A percentile compares a stretch with the other conserved stretches of the same genome.
Evolutionary conservation across 176 grass and related monocot genomes (phyloP).

Genomic region (Guadua angustifolia): DNA sequence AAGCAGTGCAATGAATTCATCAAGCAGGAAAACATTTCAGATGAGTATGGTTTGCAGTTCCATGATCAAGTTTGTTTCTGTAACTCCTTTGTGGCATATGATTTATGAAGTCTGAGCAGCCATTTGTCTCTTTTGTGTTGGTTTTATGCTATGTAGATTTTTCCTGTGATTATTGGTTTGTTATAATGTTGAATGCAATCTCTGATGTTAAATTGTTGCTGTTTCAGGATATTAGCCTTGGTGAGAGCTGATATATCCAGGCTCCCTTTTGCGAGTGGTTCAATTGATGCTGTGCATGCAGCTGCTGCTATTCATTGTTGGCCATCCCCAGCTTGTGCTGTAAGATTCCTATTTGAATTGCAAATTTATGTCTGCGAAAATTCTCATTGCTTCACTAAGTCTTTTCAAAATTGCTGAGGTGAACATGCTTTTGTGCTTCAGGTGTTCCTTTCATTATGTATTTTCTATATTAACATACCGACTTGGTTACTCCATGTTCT

Average conservation of each 20-base stretch:
- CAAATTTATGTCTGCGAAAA: slow-evolving; percentile 4
- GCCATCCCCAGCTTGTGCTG: slow-evolving; percentile 86
- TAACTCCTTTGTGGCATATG: background rate
- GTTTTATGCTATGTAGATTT: slow-evolving; percentile 4
- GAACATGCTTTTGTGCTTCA: background rate
- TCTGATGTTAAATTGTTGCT: background rate
- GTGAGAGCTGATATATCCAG: slow-evolving; percentile 93
- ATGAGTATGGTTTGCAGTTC: slow-evolving; percentile 57
- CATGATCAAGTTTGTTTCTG: slow-evolving; percentile 18
- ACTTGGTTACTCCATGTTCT: background rate
- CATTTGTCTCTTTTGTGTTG: background rate
- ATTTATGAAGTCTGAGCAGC: background rate
- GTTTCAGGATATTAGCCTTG: slow-evolving; percentile 66
- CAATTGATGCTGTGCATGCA: slow-evolving; percentile 92
- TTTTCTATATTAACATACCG: slow-evolving; percentile 27
- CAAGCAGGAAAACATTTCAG: slow-evolving; percentile 69
- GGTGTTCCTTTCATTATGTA: background rate
- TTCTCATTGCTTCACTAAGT: background rate
- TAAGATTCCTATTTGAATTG: slow-evolving; percentile 48
- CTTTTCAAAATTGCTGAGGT: slow-evolving; percentile 12
- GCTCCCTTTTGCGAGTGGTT: slow-evolving; percentile 69
- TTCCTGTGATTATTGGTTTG: background rate
- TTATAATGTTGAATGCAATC: background rate
- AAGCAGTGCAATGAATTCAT: slow-evolving; percentile 77
- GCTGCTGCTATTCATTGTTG: slow-evolving; percentile 95